Base-by-base conservation (phyloP, 495 filamentous ascomycete species). In the Neurospora sublineolata region DNA sequence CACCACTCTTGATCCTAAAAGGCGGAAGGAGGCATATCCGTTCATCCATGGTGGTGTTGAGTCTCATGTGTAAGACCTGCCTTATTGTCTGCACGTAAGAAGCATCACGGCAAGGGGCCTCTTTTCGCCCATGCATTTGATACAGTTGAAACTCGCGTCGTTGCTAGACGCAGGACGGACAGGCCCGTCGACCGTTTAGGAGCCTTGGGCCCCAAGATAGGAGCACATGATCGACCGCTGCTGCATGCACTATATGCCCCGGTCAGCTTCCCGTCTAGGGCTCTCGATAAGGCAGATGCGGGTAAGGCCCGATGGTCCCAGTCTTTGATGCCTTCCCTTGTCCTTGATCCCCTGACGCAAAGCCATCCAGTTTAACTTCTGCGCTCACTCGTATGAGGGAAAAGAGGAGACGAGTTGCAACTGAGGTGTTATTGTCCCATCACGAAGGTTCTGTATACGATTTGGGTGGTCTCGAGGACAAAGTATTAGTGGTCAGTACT, bases 211-310 rank as follows among this genome's bases (percentile, higher is more conserved):
- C 30, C 71, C 39, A 68, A 68, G 68, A 68, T 52, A 52, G 73
- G 71, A 72, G 76, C 76, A 77, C 75, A 76, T 77, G 76, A 77
- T 77, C 76, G 75, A 72, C 76, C 41, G 73, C 70, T 69, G 72
- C 76, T 77, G 76, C 76, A 77, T 74, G 76, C 70, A 64, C 52
- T 64, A 64, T 64, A 64, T 30, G 52, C 52, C 52, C 52, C 27
- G 52, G 52, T 64, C 52, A 64, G 52, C 52, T 36, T 64, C n/a
- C n/a, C n/a, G n/a, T n/a, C 52, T 33, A 64, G 27, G 52, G 52
- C 52, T 33, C 12, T 64, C 27, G 23, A 64, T 64, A 64, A 30
- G 52, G 27, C 52, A 64, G 27, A 64, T 36, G 52, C 52, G 52
- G 52, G 52, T 64, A 64, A 64, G 52, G 52, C 52, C 52, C 27